Conservation (phyloP, 805 yeast species). For the Monosporozyma yasuniensis region DNA sequence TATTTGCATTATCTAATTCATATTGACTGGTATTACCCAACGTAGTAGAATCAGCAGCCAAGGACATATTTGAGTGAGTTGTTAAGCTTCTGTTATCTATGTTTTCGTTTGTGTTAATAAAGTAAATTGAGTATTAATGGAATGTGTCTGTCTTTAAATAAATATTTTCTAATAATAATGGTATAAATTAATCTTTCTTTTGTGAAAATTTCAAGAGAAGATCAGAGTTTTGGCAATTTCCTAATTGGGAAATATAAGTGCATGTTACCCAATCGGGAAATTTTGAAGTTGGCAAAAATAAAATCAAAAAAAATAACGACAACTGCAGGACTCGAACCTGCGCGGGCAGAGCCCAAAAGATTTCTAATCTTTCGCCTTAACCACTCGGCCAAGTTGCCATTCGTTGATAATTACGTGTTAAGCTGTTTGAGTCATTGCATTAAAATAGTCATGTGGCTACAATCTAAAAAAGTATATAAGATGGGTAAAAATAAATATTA, state of each 20-base stretch:
- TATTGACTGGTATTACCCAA: conserved; percentile 1
- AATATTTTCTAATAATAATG: background rate
- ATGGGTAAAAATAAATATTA: too few species aligned
- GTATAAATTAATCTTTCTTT: background rate
- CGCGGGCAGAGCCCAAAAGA: conserved; percentile 54
- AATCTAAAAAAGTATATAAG: background rate
- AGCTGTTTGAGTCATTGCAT: background rate
- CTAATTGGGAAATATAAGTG: background rate
- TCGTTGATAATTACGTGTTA: background rate
- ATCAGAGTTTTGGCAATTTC: background rate
- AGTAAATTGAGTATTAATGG: background rate
- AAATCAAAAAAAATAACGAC: conserved; percentile 39
- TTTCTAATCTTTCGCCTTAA: conserved; percentile 57
- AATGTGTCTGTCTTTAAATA: background rate
- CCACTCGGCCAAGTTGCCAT: conserved; percentile 54
- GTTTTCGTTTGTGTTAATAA: background rate
- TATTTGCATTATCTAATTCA: conserved; percentile 7
- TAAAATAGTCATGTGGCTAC: background rate
- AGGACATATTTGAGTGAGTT: background rate
- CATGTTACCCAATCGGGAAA: background rate
- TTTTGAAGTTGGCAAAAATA: background rate
- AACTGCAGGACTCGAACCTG: conserved; percentile 69
- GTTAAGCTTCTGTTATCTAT: background rate
- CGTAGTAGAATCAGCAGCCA: background rate
- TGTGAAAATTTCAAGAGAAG: background rate